A percentile compares a stretch with the other conserved stretches of the same genome.
These are phyloP conservation scores for Cladosporium sp. DNA, from an alignment of 2,329 filamentous ascomycete genomes.

Conservation along the genomic window DNA sequence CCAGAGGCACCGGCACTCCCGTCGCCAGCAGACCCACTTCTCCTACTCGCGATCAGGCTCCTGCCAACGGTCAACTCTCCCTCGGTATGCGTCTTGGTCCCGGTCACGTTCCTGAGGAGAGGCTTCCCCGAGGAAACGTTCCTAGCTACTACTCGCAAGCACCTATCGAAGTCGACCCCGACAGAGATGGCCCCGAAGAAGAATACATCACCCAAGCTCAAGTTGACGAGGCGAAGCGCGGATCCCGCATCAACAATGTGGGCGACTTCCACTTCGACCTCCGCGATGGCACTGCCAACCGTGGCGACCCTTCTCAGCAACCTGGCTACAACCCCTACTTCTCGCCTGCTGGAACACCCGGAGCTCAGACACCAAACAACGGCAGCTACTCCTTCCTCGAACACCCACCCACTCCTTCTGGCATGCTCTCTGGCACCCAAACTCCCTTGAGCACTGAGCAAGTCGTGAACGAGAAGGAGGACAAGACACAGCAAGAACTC, in stretches of 20 bases:
- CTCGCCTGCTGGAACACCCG: conserved; percentile 26
- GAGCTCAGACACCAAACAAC: conserved; percentile 27
- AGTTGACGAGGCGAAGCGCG: conserved; percentile 37
- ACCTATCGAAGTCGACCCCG: neutral
- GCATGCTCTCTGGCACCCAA: conserved; percentile 25
- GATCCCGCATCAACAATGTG: conserved; percentile 31
- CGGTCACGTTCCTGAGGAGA: conserved; percentile 28
- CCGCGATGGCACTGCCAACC: conserved; percentile 32
- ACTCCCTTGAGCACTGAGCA: conserved; percentile 55
- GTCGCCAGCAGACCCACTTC: conserved; percentile 35
- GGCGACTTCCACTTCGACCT: conserved; percentile 36
- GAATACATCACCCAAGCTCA: conserved; percentile 38
- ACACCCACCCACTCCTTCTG: conserved; percentile 31
- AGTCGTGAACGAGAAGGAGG: conserved; percentile 64
- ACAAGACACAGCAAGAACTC: conserved; percentile 62
- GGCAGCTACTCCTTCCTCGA: conserved; percentile 33
- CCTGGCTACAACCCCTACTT: conserved; percentile 29
- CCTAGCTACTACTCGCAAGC: conserved; percentile 21
- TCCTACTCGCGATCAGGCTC: conserved; percentile 33
- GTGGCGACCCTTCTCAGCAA: conserved; percentile 6
- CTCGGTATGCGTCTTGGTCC: conserved; percentile 37
- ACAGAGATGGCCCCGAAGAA: conserved; percentile 27
- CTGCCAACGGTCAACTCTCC: conserved; percentile 31
- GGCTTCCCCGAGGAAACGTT: conserved; percentile 11
- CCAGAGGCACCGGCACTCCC: conserved; percentile 43